phyloP scores from a whole-genome alignment of 2,329 filamentous ascomycete genomes.

The Fonsecaea nubica region DNA sequence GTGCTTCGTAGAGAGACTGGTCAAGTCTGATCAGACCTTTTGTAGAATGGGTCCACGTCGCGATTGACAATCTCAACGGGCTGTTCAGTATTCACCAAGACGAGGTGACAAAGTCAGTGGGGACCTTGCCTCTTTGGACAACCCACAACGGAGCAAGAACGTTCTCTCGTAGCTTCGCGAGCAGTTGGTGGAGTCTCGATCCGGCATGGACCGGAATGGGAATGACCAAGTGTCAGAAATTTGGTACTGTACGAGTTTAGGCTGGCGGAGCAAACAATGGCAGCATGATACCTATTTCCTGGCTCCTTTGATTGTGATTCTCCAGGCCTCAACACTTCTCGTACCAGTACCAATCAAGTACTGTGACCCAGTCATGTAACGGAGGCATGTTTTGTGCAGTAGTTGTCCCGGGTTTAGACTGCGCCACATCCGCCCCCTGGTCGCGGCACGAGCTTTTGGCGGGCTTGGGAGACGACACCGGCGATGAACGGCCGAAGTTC shows the following conservation, averaged over 20 bases:
- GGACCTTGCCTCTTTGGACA: background rate
- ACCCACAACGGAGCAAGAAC: background rate
- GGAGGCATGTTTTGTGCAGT: background rate
- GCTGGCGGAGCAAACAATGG: background rate
- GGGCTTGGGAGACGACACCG: conserved; percentile 15
- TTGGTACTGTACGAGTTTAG: conserved; percentile 5
- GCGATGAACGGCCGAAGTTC: conserved; percentile 25
- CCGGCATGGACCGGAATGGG: conserved; percentile 20
- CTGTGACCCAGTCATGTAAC: conserved; percentile 1
- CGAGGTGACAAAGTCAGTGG: conserved; percentile 2
- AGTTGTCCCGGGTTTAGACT: conserved; percentile 5
- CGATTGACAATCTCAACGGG: background rate
- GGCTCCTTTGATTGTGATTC: background rate
- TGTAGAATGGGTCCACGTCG: conserved; percentile 6
- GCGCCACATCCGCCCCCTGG: conserved; percentile 16
- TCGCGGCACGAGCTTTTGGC: conserved; percentile 4
- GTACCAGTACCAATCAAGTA: background rate
- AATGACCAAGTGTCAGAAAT: conserved; percentile 7
- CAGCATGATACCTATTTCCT: background rate
- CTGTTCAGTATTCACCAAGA: background rate
- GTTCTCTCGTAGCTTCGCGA: background rate
- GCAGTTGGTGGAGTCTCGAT: conserved; percentile 15
- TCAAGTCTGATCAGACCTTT: background rate
- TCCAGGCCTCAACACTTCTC: conserved; percentile 1
- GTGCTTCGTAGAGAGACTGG: conserved; percentile 17